Conservation (phyloP, 2,329 filamentous ascomycete genomes). For the Talaromyces sp. region DNA sequence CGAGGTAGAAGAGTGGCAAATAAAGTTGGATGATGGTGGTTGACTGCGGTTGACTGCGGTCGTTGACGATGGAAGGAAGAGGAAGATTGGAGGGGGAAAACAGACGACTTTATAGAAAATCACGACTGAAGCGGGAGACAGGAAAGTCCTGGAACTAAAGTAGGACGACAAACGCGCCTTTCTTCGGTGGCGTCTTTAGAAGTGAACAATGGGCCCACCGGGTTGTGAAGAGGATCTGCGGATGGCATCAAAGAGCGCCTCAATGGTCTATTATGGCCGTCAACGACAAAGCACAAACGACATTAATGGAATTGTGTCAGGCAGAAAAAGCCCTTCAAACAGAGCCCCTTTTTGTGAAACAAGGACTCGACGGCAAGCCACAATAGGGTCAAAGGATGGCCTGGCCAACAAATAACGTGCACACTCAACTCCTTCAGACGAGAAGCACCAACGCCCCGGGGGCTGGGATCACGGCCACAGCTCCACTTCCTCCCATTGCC, state of each 20-base stretch:
- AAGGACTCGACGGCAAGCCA: not conserved
- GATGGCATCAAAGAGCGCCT: not conserved
- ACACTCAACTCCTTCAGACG: not conserved
- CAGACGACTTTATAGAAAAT: not conserved
- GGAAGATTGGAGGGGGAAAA: not conserved
- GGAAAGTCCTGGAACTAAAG: not conserved
- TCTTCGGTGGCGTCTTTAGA: not conserved
- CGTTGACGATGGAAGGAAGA: not conserved
- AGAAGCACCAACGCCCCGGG: not conserved
- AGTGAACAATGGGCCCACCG: not conserved
- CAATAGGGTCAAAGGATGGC: not conserved
- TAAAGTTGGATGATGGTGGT: not conserved
- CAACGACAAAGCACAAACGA: not conserved
- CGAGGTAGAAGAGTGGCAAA: not conserved
- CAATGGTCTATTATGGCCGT: not conserved
- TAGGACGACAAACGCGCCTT: not conserved
- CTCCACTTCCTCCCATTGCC: conserved; percentile 63
- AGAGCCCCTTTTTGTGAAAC: not conserved
- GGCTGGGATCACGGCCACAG: conserved; percentile 53
- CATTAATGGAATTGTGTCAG: not conserved
- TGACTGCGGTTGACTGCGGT: not conserved
- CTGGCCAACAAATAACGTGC: not conserved
- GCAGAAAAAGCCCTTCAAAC: not conserved
- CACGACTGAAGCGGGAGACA: not conserved
- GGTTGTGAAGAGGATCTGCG: not conserved